Evolutionary conservation across 1,139 yeast genomes (phyloP).

Genomic region (Scheffersomyces segobiensis): DNA sequence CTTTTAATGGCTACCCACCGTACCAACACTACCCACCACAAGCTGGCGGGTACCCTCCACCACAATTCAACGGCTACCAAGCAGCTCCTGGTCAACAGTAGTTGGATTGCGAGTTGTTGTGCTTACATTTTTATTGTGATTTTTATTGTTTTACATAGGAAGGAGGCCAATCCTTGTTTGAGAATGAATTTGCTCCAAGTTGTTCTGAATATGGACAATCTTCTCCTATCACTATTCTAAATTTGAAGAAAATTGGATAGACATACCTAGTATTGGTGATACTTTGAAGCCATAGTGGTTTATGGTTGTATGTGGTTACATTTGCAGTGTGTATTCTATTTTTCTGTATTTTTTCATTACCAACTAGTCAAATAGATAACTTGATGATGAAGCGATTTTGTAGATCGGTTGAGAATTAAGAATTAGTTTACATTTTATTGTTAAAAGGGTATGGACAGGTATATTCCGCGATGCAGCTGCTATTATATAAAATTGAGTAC

Average conservation of each 20-base stretch:
- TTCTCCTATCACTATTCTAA: background rate
- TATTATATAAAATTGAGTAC: too few relatives aligned
- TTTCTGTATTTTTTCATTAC: background rate
- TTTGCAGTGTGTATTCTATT: background rate
- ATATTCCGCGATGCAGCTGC: too few relatives aligned
- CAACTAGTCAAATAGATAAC: background rate
- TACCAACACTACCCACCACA: constrained; percentile 18
- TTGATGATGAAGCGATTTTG: background rate
- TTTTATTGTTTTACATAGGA: background rate
- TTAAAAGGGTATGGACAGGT: background rate
- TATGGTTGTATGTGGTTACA: background rate
- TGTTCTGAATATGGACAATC: background rate
- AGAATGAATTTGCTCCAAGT: background rate
- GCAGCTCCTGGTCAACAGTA: constrained; percentile 13
- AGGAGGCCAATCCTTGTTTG: background rate
- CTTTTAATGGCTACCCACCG: constrained; percentile 17
- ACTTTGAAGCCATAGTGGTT: background rate
- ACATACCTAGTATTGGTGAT: background rate
- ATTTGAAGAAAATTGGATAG: background rate
- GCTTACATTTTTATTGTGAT: background rate
- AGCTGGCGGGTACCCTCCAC: constrained; percentile 13
- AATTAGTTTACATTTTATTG: too few relatives aligned
- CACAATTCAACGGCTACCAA: constrained; percentile 29
- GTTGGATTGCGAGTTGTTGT: background rate
- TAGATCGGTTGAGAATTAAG: background rate